Percentiles rank a stretch among this genome's conserved stretches.
Conservation (phyloP, 2,329 filamentous ascomycete genomes). For the Metarhizium sp. region DNA sequence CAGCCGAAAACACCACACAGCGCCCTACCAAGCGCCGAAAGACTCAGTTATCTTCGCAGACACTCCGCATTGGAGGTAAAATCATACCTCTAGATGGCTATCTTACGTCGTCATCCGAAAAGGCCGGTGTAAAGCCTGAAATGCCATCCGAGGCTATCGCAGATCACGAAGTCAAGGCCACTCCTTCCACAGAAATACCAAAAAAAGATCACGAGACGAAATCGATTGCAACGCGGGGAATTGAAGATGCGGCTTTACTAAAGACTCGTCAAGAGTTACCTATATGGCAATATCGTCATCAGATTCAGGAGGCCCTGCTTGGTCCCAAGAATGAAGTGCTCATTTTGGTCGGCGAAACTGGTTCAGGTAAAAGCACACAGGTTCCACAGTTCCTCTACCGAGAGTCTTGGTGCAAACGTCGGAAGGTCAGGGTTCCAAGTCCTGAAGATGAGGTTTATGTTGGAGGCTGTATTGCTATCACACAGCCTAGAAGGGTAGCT, state of each 20-base stretch:
- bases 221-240: conserved; percentile 8
- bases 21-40: conserved; percentile 29
- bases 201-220: not conserved
- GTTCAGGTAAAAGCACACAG: conserved; percentile 94
- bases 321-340: conserved; percentile 57
- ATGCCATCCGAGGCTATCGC: not conserved
- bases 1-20: conserved; percentile 1
- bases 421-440: conserved; percentile 39
- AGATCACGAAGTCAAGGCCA: not conserved
- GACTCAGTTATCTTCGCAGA: conserved; percentile 20
- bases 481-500: conserved; percentile 86
- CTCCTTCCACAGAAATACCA: not conserved
- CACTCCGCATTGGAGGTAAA: conserved; percentile 38
- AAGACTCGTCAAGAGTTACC: conserved; percentile 59
- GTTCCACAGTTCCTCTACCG: conserved; percentile 79
- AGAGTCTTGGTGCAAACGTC: conserved; percentile 68
- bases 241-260: conserved; percentile 24
- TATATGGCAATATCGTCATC: conserved; percentile 65
- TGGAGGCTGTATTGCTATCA: conserved; percentile 82
- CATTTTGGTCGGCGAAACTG: conserved; percentile 85
- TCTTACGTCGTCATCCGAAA: conserved; percentile 22
- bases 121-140: conserved; percentile 1
- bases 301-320: conserved; percentile 56
- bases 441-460: conserved; percentile 38
- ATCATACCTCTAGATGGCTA: conserved; percentile 41